Evolutionary conservation across 2,329 filamentous ascomycete genomes (phyloP), one percentile per base, ranked within the genome.

Genomic region (Pseudocercospora macadamiae): DNA sequence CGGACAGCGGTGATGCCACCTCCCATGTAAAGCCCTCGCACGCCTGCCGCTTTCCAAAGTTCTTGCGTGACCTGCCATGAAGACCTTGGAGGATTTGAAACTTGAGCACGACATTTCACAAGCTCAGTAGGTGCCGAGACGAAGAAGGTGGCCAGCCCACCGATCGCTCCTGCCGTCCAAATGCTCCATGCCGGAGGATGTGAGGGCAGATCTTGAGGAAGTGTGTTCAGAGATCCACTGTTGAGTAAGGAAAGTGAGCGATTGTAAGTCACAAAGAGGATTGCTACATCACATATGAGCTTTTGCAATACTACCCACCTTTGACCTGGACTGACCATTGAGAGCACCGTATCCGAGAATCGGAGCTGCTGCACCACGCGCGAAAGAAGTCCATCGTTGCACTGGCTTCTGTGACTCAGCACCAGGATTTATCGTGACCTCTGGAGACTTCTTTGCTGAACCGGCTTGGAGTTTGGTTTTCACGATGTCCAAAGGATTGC

Each of bases 101-200:
- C 79, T 72, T 97, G 93, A 0, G 90, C 89, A 37, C 91, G 86
- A 71, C 92, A 96, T 78, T 97, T 97, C 67, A 97, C 83, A 30
- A 96, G 81, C 76, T 97, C 93, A 0, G 92, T 96, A 0, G 93
- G 93, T 4, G 92, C 89, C 59, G 89, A 93, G 34, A 97, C 83
- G 18, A 89, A 82, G 82, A 92, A 97, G 4, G 89, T 95, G 3
- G 91, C 90, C 16, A 97, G 80, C 1, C 93, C 93, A 39, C 91
- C 91, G 2, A 88, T 77, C 7, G 90, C 90, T 45, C 93, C 93
- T 14, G 93, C 91, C 8, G 88, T 64, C 86, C 89, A 97, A 14
- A 73, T 66, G 18, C 45, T 66, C 59, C 62, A 65, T 8, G 61
- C 64, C 7, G 68, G 54, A 18, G 69, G 68, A 4, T 51, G 51